phyloP scores from a whole-genome alignment of 805 yeast species.

The Peterozyma xylosa region DNA sequence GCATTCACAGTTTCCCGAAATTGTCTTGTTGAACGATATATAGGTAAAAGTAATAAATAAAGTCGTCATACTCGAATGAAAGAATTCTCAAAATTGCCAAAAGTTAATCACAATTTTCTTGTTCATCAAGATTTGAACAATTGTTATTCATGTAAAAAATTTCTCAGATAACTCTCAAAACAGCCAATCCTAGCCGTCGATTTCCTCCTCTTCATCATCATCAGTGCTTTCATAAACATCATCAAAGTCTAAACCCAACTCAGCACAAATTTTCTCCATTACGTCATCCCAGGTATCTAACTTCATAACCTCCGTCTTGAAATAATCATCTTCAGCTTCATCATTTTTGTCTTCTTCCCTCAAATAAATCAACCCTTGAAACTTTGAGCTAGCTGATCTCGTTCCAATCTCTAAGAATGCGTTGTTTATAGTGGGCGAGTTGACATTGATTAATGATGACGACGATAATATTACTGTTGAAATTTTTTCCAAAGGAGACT shows the following conservation, averaged over 20 bases:
- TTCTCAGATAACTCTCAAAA: no score
- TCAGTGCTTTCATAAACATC: conserved; percentile 1
- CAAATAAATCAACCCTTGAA: neutral
- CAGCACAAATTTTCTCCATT: conserved; percentile 25
- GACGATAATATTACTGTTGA: conserved; percentile 2
- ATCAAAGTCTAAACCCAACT: conserved; percentile 25
- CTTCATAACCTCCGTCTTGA: neutral
- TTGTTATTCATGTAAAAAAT: no score
- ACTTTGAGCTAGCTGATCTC: neutral
- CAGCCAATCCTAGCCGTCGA: no score
- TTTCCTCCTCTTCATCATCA: neutral
- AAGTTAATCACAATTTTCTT: no score
- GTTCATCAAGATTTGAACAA: no score
- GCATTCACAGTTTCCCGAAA: no score
- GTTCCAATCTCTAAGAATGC: conserved; percentile 4
- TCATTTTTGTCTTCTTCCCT: neutral
- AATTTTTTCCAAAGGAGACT: neutral
- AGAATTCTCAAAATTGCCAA: no score
- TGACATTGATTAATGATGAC: neutral
- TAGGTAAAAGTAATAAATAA: no score
- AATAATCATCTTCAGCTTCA: no score
- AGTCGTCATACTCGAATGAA: no score
- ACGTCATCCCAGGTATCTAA: conserved; percentile 22
- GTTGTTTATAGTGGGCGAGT: neutral
- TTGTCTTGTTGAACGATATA: no score